Evolutionary conservation across 1,284 basidiomycete genomes (phyloP).

Genomic region (Naganishia sp.): DNA sequence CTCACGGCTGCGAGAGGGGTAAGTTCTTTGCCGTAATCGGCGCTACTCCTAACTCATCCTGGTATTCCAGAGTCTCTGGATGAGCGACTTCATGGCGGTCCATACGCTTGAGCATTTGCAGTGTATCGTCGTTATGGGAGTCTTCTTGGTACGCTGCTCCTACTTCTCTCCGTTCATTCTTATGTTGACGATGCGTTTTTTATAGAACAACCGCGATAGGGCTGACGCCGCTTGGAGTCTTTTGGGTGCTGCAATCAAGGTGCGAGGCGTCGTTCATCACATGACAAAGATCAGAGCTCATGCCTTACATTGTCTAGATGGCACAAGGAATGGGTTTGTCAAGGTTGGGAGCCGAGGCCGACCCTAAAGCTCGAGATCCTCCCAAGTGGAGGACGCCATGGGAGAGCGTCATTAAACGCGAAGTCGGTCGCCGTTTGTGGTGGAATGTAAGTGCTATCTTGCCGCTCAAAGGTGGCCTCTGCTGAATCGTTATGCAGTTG

Average conservation of each 20-base stretch:
- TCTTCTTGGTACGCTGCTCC: slow-evolving; percentile 48
- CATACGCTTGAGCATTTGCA: slow-evolving; percentile 53
- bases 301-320: slow-evolving; percentile 41
- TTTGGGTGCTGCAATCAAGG: slow-evolving; percentile 54
- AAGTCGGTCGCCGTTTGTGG: slow-evolving; percentile 54
- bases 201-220: slow-evolving; percentile 54
- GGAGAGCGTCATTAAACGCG: slow-evolving; percentile 53
- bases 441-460: slow-evolving; percentile 44
- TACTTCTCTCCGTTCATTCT: not conserved
- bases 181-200: slow-evolving; percentile 14
- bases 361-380: slow-evolving; percentile 44
- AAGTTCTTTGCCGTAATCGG: slow-evolving; percentile 19
- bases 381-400: slow-evolving; percentile 55
- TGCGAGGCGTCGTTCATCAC: slow-evolving; percentile 29
- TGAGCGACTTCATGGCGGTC: slow-evolving; percentile 51
- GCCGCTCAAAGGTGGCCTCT: not conserved
- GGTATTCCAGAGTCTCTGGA: slow-evolving; percentile 46
- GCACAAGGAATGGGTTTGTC: slow-evolving; percentile 55
- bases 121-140: slow-evolving; percentile 49
- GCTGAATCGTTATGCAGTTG: slow-evolving; percentile 31
- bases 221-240: slow-evolving; percentile 54
- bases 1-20: slow-evolving; percentile 47
- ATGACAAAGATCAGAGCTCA: slow-evolving; percentile 8
- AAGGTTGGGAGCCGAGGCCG: slow-evolving; percentile 53
- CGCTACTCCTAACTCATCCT: not conserved